phyloP scores from a whole-genome alignment of 1,284 basidiomycete species.

The Uromyces viciae-fabae region DNA sequence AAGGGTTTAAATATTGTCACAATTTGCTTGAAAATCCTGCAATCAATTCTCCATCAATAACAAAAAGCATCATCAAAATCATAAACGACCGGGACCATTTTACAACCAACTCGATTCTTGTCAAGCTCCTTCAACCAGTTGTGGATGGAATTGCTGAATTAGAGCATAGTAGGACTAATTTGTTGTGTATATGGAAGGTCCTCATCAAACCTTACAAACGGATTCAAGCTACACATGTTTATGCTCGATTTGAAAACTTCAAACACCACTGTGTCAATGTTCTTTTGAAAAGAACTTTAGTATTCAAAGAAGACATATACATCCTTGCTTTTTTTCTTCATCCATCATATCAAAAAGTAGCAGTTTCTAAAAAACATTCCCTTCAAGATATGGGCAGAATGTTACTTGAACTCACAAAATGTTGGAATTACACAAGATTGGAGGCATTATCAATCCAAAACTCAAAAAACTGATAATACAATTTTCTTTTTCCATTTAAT shows the following conservation, averaged over 20 bases:
- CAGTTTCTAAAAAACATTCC: neutral
- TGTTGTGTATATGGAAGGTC: neutral
- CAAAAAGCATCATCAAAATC: neutral
- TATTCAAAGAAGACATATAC: slow-evolving; percentile 7
- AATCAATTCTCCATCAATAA: neutral
- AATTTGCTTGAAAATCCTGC: neutral
- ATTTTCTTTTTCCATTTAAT: no score
- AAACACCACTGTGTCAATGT: slow-evolving; percentile 4
- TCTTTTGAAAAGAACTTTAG: neutral
- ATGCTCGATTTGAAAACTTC: neutral
- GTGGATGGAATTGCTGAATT: neutral
- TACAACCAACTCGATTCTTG: neutral
- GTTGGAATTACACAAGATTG: neutral
- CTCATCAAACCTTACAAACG: neutral
- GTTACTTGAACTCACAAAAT: neutral
- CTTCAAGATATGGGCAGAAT: neutral
- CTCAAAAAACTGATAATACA: no score
- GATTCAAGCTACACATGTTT: neutral
- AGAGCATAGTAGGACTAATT: neutral
- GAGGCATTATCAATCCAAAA: no score
- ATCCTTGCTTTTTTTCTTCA: slow-evolving; percentile 18
- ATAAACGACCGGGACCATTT: slow-evolving; percentile 11
- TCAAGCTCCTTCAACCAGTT: neutral
- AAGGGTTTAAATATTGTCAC: neutral
- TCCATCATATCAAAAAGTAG: neutral